Base-by-base conservation (phyloP, 2,329 filamentous ascomycete genomes). In the Fusarium solani-melongenae region DNA sequence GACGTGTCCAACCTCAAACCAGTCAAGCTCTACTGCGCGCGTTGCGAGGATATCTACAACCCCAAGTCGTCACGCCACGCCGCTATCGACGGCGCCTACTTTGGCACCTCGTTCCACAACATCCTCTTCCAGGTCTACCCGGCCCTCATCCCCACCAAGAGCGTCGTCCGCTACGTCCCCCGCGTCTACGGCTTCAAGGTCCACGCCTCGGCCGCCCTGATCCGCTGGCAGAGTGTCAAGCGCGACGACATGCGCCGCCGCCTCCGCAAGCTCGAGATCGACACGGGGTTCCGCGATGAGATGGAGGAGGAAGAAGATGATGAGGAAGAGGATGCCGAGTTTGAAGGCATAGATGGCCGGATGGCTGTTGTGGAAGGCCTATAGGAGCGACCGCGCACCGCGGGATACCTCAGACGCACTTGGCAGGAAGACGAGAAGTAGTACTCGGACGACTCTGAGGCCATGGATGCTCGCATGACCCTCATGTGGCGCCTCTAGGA, bases 91-190 rank as follows among this genome's bases (percentile, higher is more conserved):
- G 96, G 96, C 72, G 96, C 96, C 74, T 99, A 98, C 88, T 99
- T 99, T 77, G 96, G 96, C 77, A 95, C 96, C 56, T 97, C 94
- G 4, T 99, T 99, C 88, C 96, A 98, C 88, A 98, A 98, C 85
- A 98, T 99, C 84, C 91, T 99, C 71, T 98, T 99, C 87, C 96
- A 99, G 83, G 96, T 99, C 64, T 98, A 98, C 82, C 96, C 96
- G 7, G 91, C 93, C 27, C 88, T 99, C 77, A 91, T 97, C 60
- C 96, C 96, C 4, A 87, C 91, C 75, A 99, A 98, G 88, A 94
- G 91, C 77, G 88, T 92, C 71, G 92, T 94, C 73, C 91, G 96
- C 75, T 98, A 98, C 84, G 90, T 96, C 65, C 96, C 96, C 27
- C 91, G 93, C 67, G 93, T 97, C 69, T 99, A 96, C 82, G 96